These are phyloP conservation scores for Lentinus brumalis DNA, from an alignment of 768 basidiomycete species.

Conservation along the genomic window DNA sequence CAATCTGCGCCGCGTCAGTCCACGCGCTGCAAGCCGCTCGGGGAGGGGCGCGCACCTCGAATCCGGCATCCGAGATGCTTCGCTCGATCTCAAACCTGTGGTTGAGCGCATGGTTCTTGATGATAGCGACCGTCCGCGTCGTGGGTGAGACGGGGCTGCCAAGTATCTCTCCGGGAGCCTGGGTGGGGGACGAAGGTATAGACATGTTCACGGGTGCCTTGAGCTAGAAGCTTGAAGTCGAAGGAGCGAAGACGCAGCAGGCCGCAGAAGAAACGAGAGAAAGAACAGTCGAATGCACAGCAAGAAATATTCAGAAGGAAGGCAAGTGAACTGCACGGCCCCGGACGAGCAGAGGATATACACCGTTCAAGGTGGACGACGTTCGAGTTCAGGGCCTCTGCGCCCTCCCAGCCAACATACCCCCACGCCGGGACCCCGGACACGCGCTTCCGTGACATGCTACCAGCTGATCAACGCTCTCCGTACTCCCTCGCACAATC, in stretches of 20 bases:
- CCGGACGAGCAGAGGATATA: slow-evolving; percentile 12
- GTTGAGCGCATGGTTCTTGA: slow-evolving; percentile 75
- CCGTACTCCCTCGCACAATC: neutral
- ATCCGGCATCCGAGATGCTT: slow-evolving; percentile 76
- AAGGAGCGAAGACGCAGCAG: neutral
- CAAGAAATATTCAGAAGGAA: slow-evolving; percentile 8
- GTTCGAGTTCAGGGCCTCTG: slow-evolving; percentile 5
- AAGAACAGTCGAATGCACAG: neutral
- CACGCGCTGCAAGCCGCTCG: neutral
- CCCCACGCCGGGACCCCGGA: neutral
- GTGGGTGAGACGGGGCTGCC: slow-evolving; percentile 12
- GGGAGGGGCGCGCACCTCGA: slow-evolving; percentile 62
- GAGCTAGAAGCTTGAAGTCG: slow-evolving; percentile 1
- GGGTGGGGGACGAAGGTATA: slow-evolving; percentile 16
- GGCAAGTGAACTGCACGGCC: slow-evolving; percentile 18
- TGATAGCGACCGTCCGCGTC: slow-evolving; percentile 79
- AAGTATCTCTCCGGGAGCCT: slow-evolving; percentile 15
- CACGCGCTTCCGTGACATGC: neutral
- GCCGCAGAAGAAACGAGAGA: neutral
- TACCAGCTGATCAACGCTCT: neutral
- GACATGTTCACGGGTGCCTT: slow-evolving; percentile 12
- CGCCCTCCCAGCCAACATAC: neutral
- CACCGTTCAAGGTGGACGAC: slow-evolving; percentile 19
- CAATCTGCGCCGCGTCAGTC: slow-evolving; percentile 51
- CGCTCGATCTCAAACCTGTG: slow-evolving; percentile 81